A percentile compares a stretch with the other conserved stretches of the same genome.
Conservation (phyloP, 2,329 filamentous ascomycete genomes). For the Pseudogymnoascus sp. region DNA sequence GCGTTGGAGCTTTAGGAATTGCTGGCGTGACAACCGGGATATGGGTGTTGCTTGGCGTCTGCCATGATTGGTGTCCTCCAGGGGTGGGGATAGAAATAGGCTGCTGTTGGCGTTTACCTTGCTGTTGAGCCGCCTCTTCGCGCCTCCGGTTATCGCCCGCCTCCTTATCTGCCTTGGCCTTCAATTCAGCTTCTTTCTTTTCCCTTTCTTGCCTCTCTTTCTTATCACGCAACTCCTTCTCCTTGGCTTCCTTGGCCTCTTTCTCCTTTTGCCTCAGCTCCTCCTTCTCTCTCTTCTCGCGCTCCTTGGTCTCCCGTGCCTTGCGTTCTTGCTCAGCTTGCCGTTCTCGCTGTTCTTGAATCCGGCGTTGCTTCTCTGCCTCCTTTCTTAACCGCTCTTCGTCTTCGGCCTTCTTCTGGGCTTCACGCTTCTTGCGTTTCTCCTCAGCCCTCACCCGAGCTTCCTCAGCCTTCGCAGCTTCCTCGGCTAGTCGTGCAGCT, state of each 20-base stretch:
- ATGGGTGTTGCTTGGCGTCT: constrained; percentile 63
- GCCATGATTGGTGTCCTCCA: constrained; percentile 52
- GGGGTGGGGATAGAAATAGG: constrained; percentile 39
- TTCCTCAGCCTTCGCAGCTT: constrained; percentile 74
- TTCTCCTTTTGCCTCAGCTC: constrained; percentile 74
- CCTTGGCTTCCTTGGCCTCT: constrained; percentile 63
- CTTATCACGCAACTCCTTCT: constrained; percentile 47
- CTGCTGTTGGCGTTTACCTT: constrained; percentile 34
- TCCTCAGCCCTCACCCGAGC: constrained; percentile 77
- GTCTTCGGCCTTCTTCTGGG: constrained; percentile 81
- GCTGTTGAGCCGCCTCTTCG: constrained; percentile 37
- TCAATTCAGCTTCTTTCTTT: constrained; percentile 51
- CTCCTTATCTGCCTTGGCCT: constrained; percentile 36
- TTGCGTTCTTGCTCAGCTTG: constrained; percentile 83
- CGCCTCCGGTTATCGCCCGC: constrained; percentile 43
- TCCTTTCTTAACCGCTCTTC: constrained; percentile 82
- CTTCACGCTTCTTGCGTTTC: constrained; percentile 83
- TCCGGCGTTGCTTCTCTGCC: constrained; percentile 68
- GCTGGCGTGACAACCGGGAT: constrained; percentile 71
- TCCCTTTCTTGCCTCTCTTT: constrained; percentile 51
- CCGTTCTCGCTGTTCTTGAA: constrained; percentile 77
- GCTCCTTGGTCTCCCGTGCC: constrained; percentile 68
- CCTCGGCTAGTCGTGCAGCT: constrained; percentile 63
- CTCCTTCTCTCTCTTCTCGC: constrained; percentile 76
- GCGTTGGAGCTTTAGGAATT: constrained; percentile 74